Evolutionary conservation across 2,329 filamentous ascomycete species (phyloP), one percentile per base, ranked within the genome.

Genomic region (Fusarium chuoi): DNA sequence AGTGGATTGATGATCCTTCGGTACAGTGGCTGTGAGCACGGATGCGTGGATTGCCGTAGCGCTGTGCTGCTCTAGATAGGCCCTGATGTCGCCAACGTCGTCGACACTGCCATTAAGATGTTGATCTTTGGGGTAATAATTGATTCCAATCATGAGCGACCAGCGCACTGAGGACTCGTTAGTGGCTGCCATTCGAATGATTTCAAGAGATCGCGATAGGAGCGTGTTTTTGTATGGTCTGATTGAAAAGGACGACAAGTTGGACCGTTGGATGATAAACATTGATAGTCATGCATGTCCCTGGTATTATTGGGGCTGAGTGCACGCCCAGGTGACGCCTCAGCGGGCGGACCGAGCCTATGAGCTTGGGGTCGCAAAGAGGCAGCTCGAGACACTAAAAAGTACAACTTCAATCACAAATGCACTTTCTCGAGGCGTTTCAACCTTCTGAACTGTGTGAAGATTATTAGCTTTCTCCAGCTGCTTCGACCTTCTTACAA

Each of bases 151-250:
- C 33, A 52, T 2, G 1, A 52, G 17, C 18, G 49, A 30, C 49
- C 49, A 52, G 18, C 49, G 33, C n/a, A 13, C 7, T 12, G 49
- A 15, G 1, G n/a, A 26, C 5, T 26, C 5, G 8, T 52, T 8
- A 15, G 13, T 26, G 17, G 49, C 3, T 3, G 30, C 6, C 49
- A 52, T 52, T 8, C 0, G 0, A 6, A 36, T 15, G 17, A 20
- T 12, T 24, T 4, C 2, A 0, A 3, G 7, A 9, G 9, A 52
- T 26, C 9, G 2, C 8, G 0, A 20, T 24, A 36, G 48, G n/a
- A 11, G 30, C 8, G 1, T 15, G 0, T 1, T 24, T 15, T 0
- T 15, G 30, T 51, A 10, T 20, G 12, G 17, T 11, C n/a, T 52
- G n/a, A 22, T 26, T 5, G 2, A 22, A 12, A 26, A 12, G 13